Evolutionary conservation across 768 basidiomycete species (phyloP), one percentile per base, ranked within the genome.

Genomic region (Tricholoma hemisulphureum): DNA sequence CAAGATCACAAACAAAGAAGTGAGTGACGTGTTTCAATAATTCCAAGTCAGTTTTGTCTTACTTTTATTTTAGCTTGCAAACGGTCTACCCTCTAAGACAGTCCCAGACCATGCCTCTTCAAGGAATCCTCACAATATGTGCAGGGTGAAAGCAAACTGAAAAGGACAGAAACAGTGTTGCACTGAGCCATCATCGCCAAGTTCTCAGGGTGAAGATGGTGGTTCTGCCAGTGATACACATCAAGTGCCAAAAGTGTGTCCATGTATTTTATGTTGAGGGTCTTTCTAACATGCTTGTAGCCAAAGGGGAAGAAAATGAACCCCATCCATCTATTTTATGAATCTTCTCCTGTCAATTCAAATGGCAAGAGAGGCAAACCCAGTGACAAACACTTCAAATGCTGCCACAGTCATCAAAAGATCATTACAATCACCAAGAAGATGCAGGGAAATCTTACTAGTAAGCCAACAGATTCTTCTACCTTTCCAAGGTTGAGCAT

Each of bases 341-440:
- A 34, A 13, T 34, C 32, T 34, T 34, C 32, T 34, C 32, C 32
- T 13, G 14, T 34, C 32, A 34, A 34, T 34, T 34, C 32, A 34
- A 34, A 34, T 34, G 32, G 32, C 32, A 8, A 34, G 32, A 34
- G 32, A 34, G 32, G 32, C 14, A 13, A 34, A 34, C 14, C 32
- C 4, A 48, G 56, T n/a, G 56, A 56, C 13, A 57, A 20, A 50
- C 49, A 57, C 14, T 57, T 24, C 23, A 56, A 21, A 35, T 58
- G 52, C 20, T 58, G 32, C 29, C 58, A 58, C 32, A 26, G 53
- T 20, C 48, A 39, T 39, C 3, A 13, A 13, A 58, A 54, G 48
- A 51, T 55, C 6, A 31, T 28, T 18, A 55, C 37, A 4, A 39
- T 58, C 24, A 58, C n/a, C 28, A 31, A 24, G 10, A 21, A 16